Evolutionary conservation across 768 basidiomycete genomes (phyloP), one percentile per base, ranked within the genome.

Genomic region (Boletus reticulatus): DNA sequence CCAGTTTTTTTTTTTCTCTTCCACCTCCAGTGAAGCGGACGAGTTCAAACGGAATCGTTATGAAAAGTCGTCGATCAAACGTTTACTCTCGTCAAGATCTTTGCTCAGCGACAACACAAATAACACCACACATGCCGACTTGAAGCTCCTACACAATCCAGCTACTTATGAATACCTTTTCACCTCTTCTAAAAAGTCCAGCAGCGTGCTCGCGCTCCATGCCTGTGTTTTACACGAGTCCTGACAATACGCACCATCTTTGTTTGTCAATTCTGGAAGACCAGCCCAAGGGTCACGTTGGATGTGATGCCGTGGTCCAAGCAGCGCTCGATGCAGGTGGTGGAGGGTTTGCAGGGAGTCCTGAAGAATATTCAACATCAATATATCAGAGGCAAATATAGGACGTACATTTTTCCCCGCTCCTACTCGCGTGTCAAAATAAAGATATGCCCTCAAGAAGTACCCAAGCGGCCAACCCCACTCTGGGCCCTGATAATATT

Each of bases 381-480:
- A n/a, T 20, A 14, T 32, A 20, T 24, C 53, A 49, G 43, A 4
- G n/a, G 14, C 3, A n/a, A 5, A 32, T 13, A 41, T 49, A 12
- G 20, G 19, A 75, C 85, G 52, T 55, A 92, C 92, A 67, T 84
- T 71, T 69, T 85, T 83, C 22, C 88, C 89, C 11, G 72, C 74
- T 2, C 91, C 92, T 16, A 78, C 81, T 13, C 75, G 73, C 13
- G 77, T 83, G 68, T 97, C 93, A 69, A 98, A 98, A 68, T 92
- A 73, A 43, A 98, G 80, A 72, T 93, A 97, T 0, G 97, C 94
- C 48, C 93, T 85, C 59, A 98, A 73, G 80, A 97, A 98, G 76
- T 94, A 98, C 4, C 97, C 97, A 43, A 93, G 74, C 12, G 93
- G 93, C 93, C 94, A 96, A 11, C 88, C 89, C 94, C 93, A 97